A percentile compares a stretch with the other conserved stretches of the same genome.
phyloP scores from a whole-genome alignment of 345 rosid genomes.

The Psidium friedrichsthalianum region DNA sequence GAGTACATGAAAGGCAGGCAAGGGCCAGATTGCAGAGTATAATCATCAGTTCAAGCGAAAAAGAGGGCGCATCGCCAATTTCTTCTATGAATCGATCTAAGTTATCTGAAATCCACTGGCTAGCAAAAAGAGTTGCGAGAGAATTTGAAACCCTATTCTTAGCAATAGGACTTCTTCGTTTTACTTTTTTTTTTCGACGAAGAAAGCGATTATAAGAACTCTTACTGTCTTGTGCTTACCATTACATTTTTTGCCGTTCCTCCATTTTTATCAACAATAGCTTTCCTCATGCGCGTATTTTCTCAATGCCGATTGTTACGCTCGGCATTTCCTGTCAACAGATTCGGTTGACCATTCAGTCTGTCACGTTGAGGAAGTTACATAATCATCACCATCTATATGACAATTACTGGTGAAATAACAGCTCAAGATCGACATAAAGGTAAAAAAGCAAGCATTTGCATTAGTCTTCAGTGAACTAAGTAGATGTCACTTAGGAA shows the following conservation, averaged over 20 bases:
- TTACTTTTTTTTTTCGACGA: not conserved
- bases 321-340: slow-evolving; percentile 1
- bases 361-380: not conserved
- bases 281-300: slow-evolving; percentile 44
- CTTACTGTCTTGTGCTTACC: slow-evolving; percentile 13
- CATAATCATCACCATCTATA: not conserved
- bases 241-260: slow-evolving; percentile 63
- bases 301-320: slow-evolving; percentile 57
- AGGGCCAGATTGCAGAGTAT: not conserved
- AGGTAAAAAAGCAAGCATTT: not conserved
- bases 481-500: not conserved
- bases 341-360: slow-evolving; percentile 12
- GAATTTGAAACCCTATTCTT: not conserved
- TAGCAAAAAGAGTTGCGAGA: not conserved
- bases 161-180: not conserved
- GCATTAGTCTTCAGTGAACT: not conserved
- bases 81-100: not conserved
- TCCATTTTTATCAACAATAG: slow-evolving; percentile 70
- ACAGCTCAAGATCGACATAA: not conserved
- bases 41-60: not conserved
- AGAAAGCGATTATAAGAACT: not conserved
- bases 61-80: not conserved
- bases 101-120: not conserved
- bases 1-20: not conserved
- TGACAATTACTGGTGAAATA: not conserved